Evolutionary conservation across 345 rosid genomes (phyloP), one percentile per base, ranked within the genome.

Genomic region (Orychophragmus violaceus): DNA sequence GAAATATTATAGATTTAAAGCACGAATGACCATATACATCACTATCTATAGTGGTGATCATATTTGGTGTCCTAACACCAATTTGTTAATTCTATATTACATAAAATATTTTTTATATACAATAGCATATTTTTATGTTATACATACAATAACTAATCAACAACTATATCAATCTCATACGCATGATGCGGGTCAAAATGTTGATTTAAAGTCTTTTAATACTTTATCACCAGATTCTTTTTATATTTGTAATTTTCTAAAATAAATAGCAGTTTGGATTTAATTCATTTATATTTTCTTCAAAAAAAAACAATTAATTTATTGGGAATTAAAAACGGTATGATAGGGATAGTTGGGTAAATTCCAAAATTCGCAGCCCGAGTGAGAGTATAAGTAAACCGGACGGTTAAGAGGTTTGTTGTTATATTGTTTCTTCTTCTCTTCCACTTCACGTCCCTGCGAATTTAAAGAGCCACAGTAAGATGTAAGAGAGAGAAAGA

Each of bases 351-450:
- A 51, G 71, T 73, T 51, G 1, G 32, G 71, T 48, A 65, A 64
- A 55, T 57, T 70, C 68, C 13, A 1, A 7, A 69, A 37, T 14
- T 8, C 18, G 62, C 55, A 55, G 13, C 65, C 39, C n/a, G 19
- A 25, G 3, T 41, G 8, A 35, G 13, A 35, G 56, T 46, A 57
- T 5, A 50, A 28, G 27, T 58, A 58, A 57, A 65, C 76, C 55
- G 71, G 71, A 58, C 64, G 64, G 76, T 56, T 71, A 71, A 56
- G 70, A 18, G 16, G 46, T n/a, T n/a, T n/a, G n/a, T 63, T 58
- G 24, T 64, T 54, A 49, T 58, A 60, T 65, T 39, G 29, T 59
- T 23, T 41, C 67, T 58, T 50, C 71, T 59, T 59, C 62, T 58
- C 65, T 68, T 33, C 64, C 39, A 27, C 57, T 59, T 59, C 17